phyloP scores from a whole-genome alignment of 768 basidiomycete genomes.

The Mycena olivaceomarginata region DNA sequence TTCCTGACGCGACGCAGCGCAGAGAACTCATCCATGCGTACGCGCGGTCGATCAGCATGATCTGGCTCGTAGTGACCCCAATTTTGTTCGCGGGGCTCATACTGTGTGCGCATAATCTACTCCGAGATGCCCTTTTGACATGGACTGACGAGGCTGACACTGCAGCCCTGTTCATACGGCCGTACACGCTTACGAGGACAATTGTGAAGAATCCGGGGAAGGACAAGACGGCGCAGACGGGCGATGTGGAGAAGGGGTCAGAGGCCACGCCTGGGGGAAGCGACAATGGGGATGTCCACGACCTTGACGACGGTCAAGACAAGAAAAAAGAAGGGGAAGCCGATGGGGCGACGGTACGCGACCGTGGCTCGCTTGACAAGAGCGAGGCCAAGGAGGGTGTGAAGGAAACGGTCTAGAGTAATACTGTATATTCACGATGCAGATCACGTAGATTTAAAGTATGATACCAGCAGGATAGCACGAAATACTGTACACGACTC shows the following conservation, averaged over 20 bases:
- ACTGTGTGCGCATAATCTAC: slow-evolving; percentile 49
- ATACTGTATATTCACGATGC: too few species aligned
- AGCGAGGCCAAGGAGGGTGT: slow-evolving; percentile 31
- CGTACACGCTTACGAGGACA: slow-evolving; percentile 75
- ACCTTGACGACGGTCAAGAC: slow-evolving; percentile 39
- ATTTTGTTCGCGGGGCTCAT: slow-evolving; percentile 68
- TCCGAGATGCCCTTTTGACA: neutral
- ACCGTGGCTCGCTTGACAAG: neutral
- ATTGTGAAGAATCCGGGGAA: slow-evolving; percentile 59
- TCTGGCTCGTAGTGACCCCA: slow-evolving; percentile 82
- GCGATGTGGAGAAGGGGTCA: slow-evolving; percentile 55
- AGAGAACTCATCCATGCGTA: slow-evolving; percentile 75
- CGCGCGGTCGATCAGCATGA: slow-evolving; percentile 74
- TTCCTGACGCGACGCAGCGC: slow-evolving; percentile 71
- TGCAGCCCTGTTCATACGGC: slow-evolving; percentile 73
- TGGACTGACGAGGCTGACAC: neutral
- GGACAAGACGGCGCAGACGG: slow-evolving; percentile 39
- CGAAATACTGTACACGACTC: too few species aligned
- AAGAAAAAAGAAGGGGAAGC: neutral
- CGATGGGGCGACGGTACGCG: slow-evolving; percentile 17
- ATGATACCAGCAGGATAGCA: too few species aligned
- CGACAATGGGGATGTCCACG: slow-evolving; percentile 40
- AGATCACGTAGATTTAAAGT: neutral
- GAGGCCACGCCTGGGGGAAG: slow-evolving; percentile 33
- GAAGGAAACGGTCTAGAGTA: slow-evolving; percentile 27